Conservation (phyloP, 495 filamentous ascomycete genomes). For the Xylaria cubensis region DNA sequence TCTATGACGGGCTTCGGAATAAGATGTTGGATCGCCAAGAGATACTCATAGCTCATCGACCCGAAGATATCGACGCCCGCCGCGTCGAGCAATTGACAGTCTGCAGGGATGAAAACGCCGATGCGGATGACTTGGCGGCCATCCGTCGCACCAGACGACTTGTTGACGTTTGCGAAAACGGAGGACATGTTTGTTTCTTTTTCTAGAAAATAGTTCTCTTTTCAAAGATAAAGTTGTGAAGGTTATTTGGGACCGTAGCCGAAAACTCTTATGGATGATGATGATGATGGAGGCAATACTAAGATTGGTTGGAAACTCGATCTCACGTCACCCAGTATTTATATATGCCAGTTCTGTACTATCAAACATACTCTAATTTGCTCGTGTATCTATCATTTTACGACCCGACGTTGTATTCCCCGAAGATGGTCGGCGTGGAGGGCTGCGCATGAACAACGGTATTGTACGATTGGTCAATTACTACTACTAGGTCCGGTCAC, state of each 20-base stretch:
- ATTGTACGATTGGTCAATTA: constrained; percentile 13
- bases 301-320: background rate
- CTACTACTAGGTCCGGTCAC: constrained; percentile 30
- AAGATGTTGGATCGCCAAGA: constrained; percentile 35
- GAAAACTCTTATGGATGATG: background rate
- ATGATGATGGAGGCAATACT: background rate
- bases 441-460: background rate
- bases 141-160: constrained; percentile 7
- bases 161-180: constrained; percentile 14
- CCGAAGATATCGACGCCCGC: constrained; percentile 57
- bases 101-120: constrained; percentile 51
- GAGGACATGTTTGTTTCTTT: constrained; percentile 19
- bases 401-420: constrained; percentile 4
- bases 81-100: constrained; percentile 57
- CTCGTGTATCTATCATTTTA: background rate
- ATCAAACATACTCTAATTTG: background rate
- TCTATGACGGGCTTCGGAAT: constrained; percentile 46
- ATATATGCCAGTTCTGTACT: background rate
- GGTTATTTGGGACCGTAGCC: background rate
- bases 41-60: constrained; percentile 54
- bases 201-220: background rate
- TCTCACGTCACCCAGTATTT: background rate
- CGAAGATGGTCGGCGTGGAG: constrained; percentile 13
- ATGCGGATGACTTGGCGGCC: constrained; percentile 21
- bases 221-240: background rate